Evolutionary conservation across 306 rosid genomes (phyloP).

Genomic region (Lathyrus sativus): DNA sequence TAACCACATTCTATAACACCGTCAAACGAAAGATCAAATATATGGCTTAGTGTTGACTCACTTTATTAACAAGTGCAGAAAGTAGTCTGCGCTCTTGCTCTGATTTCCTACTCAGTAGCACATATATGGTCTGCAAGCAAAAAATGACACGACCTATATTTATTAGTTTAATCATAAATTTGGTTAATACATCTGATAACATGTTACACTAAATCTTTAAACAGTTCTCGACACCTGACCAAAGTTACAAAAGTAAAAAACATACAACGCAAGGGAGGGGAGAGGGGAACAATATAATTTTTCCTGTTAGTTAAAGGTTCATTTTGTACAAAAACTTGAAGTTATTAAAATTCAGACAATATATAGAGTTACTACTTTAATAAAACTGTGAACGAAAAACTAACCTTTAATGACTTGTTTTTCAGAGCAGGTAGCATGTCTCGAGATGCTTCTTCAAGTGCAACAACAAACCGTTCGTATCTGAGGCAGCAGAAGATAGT

Average conservation of each 20-base stretch:
- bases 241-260: neutral
- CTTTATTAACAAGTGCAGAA: conserved; percentile 89
- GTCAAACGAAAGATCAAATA: conserved; percentile 15
- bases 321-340: neutral
- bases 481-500: conserved; percentile 47
- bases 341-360: neutral
- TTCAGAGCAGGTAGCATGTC: conserved; percentile 88
- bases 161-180: neutral
- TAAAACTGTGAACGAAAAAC: conserved; percentile 29
- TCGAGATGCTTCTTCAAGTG: conserved; percentile 96
- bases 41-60: conserved; percentile 48
- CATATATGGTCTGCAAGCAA: conserved; percentile 65
- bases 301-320: neutral
- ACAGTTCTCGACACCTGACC: conserved; percentile 5
- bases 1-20: conserved; percentile 1
- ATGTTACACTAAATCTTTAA: conserved; percentile 17
- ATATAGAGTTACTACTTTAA: neutral
- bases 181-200: neutral
- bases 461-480: conserved; percentile 83
- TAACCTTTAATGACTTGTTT: conserved; percentile 85
- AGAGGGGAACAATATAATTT: neutral
- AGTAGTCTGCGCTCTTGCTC: conserved; percentile 93
- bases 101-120: conserved; percentile 83
- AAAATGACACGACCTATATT: conserved; percentile 7
- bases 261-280: neutral